A percentile compares a stretch with the other conserved stretches of the same genome.
Evolutionary conservation across 108 stramenopile genomes (phyloP).

Genomic region (Skeletonema tropicum): DNA sequence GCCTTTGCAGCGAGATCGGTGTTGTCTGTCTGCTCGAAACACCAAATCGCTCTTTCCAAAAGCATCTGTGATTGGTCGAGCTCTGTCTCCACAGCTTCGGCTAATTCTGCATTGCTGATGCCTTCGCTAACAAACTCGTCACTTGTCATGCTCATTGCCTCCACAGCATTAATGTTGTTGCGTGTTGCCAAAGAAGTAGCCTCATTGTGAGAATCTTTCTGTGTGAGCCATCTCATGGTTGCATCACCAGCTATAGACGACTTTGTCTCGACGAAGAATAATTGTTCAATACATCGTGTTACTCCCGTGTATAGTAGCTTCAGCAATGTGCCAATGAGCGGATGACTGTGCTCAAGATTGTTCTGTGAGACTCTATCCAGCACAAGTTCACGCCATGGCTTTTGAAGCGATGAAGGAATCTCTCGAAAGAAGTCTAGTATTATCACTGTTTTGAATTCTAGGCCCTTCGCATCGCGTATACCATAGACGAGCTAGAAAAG

Average conservation of each 20-base stretch:
- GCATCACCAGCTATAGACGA: conserved; percentile 40
- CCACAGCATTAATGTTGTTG: conserved; percentile 30
- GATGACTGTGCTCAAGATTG: not conserved
- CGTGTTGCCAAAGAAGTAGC: conserved; percentile 18
- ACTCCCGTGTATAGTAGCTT: conserved; percentile 62
- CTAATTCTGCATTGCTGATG: conserved; percentile 31
- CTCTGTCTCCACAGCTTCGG: conserved; percentile 15
- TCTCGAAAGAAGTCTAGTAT: conserved; percentile 55
- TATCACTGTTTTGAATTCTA: conserved; percentile 57
- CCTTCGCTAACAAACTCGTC: conserved; percentile 48
- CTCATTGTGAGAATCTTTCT: not conserved
- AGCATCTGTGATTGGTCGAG: not conserved
- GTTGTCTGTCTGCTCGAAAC: conserved; percentile 40
- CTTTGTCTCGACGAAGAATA: conserved; percentile 56
- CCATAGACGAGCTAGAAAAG: conserved; percentile 32
- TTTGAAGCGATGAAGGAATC: conserved; percentile 30
- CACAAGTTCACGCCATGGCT: conserved; percentile 50
- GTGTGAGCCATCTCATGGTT: conserved; percentile 20
- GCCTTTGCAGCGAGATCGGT: conserved; percentile 34
- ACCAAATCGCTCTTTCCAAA: conserved; percentile 41
- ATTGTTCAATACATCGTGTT: conserved; percentile 49
- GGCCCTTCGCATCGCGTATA: conserved; percentile 56
- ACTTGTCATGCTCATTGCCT: conserved; percentile 29
- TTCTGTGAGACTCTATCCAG: conserved; percentile 18
- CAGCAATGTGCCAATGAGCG: conserved; percentile 51